Evolutionary conservation across 805 yeast genomes (phyloP).

Genomic region (Saturnispora bothae): DNA sequence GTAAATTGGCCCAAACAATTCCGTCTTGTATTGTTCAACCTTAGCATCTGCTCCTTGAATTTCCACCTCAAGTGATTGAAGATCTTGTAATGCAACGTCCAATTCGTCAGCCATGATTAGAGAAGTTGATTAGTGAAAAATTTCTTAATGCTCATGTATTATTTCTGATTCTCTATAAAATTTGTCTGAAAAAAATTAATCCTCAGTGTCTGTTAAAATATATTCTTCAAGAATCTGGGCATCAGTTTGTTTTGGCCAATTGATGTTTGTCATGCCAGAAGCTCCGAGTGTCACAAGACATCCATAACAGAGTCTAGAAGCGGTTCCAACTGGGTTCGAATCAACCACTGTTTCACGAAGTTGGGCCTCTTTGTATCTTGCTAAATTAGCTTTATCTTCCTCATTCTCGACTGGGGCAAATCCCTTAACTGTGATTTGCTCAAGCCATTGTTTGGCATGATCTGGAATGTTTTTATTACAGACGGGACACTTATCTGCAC

Average conservation of each 20-base stretch:
- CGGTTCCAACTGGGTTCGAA: conserved; percentile 6
- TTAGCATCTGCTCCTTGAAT: conserved; percentile 42
- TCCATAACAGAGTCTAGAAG: conserved; percentile 57
- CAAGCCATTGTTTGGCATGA: conserved; percentile 57
- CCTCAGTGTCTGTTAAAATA: conserved; percentile 9
- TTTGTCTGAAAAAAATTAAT: background rate
- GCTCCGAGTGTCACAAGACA: conserved; percentile 57
- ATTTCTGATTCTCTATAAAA: background rate
- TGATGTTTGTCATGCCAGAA: conserved; percentile 19
- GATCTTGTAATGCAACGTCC: conserved; percentile 3
- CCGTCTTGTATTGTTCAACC: conserved; percentile 44
- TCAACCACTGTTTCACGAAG: background rate
- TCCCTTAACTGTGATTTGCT: conserved; percentile 52
- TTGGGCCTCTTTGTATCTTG: conserved; percentile 14
- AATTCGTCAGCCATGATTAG: conserved; percentile 5
- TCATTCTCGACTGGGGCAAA: conserved; percentile 38
- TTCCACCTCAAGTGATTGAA: conserved; percentile 36
- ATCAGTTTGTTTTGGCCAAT: conserved; percentile 23
- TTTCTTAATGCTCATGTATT: background rate
- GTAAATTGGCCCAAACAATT: conserved; percentile 47
- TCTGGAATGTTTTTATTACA: conserved; percentile 47
- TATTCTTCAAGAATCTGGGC: conserved; percentile 24
- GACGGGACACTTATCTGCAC: conserved; percentile 35
- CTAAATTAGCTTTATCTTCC: conserved; percentile 29
- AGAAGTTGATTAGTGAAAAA: background rate